Evolutionary conservation across 176 grass and related monocot genomes (phyloP).

Genomic region (Eleusine indica): DNA sequence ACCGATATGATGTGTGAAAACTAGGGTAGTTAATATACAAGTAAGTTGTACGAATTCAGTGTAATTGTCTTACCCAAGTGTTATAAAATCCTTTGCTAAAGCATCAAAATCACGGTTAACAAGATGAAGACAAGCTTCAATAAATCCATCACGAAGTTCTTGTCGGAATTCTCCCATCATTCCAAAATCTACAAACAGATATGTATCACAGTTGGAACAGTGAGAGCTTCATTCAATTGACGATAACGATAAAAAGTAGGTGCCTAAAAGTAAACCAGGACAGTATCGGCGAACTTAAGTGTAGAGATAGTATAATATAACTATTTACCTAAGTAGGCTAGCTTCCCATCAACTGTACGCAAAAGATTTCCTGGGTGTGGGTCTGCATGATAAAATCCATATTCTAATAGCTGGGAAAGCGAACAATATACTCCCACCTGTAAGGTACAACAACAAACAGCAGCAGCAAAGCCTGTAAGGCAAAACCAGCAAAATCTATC

Average conservation of each 20-base stretch:
- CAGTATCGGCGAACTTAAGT: constrained; percentile 7
- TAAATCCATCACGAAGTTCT: constrained; percentile 91
- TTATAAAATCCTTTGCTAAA: constrained; percentile 96
- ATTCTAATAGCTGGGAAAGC: constrained; percentile 95
- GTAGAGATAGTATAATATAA: constrained; percentile 12
- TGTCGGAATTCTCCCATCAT: constrained; percentile 98
- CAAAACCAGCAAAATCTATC: constrained; percentile 23
- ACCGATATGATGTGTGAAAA: constrained; percentile 7
- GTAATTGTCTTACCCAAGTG: constrained; percentile 80
- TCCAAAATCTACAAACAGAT: constrained; percentile 78
- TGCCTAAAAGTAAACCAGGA: constrained; percentile 6
- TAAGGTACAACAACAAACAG: constrained; percentile 18
- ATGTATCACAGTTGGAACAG: constrained; percentile 38
- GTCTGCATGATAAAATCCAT: constrained; percentile 98
- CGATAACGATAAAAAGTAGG: constrained; percentile 25
- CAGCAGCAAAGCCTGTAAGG: constrained; percentile 41
- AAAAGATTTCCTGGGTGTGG: constrained; percentile 98
- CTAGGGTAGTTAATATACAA: neutral
- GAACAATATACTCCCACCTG: constrained; percentile 99
- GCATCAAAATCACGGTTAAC: constrained; percentile 99
- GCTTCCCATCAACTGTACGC: constrained; percentile 82
- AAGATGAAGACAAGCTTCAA: constrained; percentile 98
- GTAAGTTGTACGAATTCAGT: constrained; percentile 11
- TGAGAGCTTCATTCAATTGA: constrained; percentile 15
- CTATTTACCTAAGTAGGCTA: constrained; percentile 88